These are phyloP conservation scores for Podospora anserina DNA, from an alignment of 495 filamentous ascomycete species.

Conservation along the genomic window DNA sequence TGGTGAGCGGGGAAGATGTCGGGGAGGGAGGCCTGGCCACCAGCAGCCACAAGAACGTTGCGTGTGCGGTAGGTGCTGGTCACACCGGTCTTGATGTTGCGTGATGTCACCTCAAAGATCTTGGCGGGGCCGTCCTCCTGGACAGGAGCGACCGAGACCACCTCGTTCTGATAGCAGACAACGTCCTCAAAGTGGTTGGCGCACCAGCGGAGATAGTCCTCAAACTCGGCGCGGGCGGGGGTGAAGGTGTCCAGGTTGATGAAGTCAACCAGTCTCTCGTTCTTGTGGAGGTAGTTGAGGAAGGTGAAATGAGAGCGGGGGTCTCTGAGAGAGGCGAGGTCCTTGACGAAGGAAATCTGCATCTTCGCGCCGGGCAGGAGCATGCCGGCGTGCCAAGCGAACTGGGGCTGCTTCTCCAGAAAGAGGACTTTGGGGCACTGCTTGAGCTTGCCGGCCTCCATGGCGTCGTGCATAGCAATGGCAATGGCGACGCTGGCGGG, in stretches of 20 bases:
- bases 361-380: conserved; percentile 87
- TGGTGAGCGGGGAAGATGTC: conserved; percentile 58
- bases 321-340: conserved; percentile 83
- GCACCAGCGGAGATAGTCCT: conserved; percentile 95
- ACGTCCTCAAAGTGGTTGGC: conserved; percentile 73
- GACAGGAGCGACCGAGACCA: conserved; percentile 57
- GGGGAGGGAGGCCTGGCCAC: conserved; percentile 77
- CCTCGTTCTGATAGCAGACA: conserved; percentile 76
- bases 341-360: conserved; percentile 98
- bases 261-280: conserved; percentile 78
- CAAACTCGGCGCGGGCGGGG: conserved; percentile 82
- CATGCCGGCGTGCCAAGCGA: conserved; percentile 95
- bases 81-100: conserved; percentile 36
- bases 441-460: conserved; percentile 39
- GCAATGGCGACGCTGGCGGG: conserved; percentile 92
- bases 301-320: conserved; percentile 93
- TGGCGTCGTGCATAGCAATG: conserved; percentile 77
- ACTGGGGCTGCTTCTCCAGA: conserved; percentile 77
- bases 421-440: conserved; percentile 69
- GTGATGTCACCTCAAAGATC: conserved; percentile 46
- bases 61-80: conserved; percentile 49
- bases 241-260: conserved; percentile 87
- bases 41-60: conserved; percentile 83
- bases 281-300: conserved; percentile 82
- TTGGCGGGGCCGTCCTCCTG: conserved; percentile 46